phyloP scores from a whole-genome alignment of 805 yeast genomes.

The Lipomyces oligophaga region DNA sequence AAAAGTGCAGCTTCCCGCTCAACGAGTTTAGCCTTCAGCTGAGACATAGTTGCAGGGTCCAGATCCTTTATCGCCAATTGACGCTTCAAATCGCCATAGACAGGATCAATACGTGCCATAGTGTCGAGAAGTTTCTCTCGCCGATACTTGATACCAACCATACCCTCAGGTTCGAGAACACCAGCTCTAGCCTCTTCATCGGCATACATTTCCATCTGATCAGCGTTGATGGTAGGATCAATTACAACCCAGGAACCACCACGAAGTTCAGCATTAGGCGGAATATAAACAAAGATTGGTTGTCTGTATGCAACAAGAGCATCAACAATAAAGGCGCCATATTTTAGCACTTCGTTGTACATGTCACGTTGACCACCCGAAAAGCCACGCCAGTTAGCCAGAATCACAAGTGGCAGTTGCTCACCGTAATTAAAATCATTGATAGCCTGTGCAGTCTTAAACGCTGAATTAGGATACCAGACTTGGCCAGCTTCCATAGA shows the following conservation, averaged over 20 bases:
- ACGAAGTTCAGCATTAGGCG: slow-evolving; percentile 97
- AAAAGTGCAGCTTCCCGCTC: slow-evolving; percentile 75
- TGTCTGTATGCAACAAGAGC: slow-evolving; percentile 94
- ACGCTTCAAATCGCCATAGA: slow-evolving; percentile 63
- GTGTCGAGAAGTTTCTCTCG: slow-evolving; percentile 87
- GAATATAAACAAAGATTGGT: slow-evolving; percentile 94
- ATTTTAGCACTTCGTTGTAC: slow-evolving; percentile 97
- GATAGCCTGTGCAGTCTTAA: slow-evolving; percentile 98
- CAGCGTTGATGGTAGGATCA: slow-evolving; percentile 94
- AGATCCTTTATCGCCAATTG: slow-evolving; percentile 51
- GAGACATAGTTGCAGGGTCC: slow-evolving; percentile 60
- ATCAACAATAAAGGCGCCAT: slow-evolving; percentile 95
- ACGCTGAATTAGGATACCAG: slow-evolving; percentile 99
- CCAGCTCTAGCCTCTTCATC: slow-evolving; percentile 95
- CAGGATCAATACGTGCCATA: slow-evolving; percentile 82
- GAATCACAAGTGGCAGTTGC: slow-evolving; percentile 91
- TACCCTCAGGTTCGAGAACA: slow-evolving; percentile 97
- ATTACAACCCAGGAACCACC: slow-evolving; percentile 99
- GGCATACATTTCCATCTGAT: slow-evolving; percentile 99
- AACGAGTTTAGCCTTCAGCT: slow-evolving; percentile 59
- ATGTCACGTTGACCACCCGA: slow-evolving; percentile 99
- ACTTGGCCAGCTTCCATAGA: slow-evolving; percentile 98
- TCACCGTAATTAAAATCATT: slow-evolving; percentile 98
- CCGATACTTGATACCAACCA: slow-evolving; percentile 97
- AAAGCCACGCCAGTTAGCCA: slow-evolving; percentile 99